Base-by-base conservation (phyloP, 257 asterid species). In the Solanum pinnatisectum region DNA sequence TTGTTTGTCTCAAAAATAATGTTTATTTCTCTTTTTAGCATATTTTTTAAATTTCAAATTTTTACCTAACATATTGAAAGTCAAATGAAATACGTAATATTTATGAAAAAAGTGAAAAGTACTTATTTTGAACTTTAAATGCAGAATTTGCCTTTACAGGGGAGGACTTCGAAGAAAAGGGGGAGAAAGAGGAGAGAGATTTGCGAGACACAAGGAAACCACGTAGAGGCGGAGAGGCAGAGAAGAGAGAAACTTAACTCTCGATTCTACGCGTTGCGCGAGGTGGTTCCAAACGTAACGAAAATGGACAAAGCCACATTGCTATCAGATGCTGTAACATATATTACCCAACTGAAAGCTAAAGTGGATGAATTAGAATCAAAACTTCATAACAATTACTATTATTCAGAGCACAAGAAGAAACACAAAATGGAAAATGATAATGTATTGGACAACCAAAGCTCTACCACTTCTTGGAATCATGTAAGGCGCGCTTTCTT, bases 191-290 rank as follows among this genome's bases (percentile, higher is more conserved):
- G 95, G 0, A 85, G 90, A 30, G 67, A 11, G 8, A 90, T 87
- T 22, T 46, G 89, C 3, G 94, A 91, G 60, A 86, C 89, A 13
- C 91, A 94, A 20, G 68, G 87, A 86, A 93, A 92, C 90, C 96
- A 93, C 86, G 98, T 95, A 89, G 98, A 94, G 87, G 96, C 96
- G 14, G 99, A 96, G 96, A 88, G 97, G 92, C 98, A 93, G 93
- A 84, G 99, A 86, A 68, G 99, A 89, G 99, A 95, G 93, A 96
- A 94, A 94, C 93, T 96, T n/a, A 96, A 96, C 95, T 93, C 94
- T 90, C 91, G 95, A 0, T 96, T 96, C 92, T 94, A 91, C 89
- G 94, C 96, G 11, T 94, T 96, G 32, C 94, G 98, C 0, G 93
- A 96, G 4, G 98, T 92, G 32, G 98, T 96, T 2, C 98, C 98